A percentile compares a stretch with the other conserved stretches of the same genome.
phyloP scores from a whole-genome alignment of 441 rosid genomes.

The Bocquillonia castaneifolia region DNA sequence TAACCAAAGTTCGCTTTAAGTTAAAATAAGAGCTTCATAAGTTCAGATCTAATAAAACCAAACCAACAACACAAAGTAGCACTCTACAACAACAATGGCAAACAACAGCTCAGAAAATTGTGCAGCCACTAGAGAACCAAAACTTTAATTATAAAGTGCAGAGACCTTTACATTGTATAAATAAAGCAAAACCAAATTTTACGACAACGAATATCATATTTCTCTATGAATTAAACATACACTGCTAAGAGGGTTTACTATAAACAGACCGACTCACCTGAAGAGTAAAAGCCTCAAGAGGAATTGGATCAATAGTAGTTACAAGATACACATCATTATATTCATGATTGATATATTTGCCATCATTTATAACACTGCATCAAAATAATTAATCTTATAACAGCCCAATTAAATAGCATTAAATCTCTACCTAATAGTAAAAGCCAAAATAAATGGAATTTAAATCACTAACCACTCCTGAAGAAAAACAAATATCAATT shows the following conservation, averaged over 20 bases:
- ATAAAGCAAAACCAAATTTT: neutral
- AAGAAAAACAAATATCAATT: conserved; percentile 58
- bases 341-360: conserved; percentile 77
- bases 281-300: conserved; percentile 82
- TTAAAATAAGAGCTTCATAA: neutral
- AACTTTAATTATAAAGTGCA: neutral
- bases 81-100: neutral
- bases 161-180: neutral
- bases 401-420: neutral
- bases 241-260: too few relatives aligned
- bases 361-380: conserved; percentile 70
- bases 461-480: conserved; percentile 63
- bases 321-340: conserved; percentile 79
- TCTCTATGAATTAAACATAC: neutral
- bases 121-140: neutral
- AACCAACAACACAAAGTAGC: neutral
- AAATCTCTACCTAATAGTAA: neutral
- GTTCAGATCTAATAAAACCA: neutral
- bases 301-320: conserved; percentile 72
- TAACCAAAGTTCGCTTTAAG: neutral
- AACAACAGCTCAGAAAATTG: neutral
- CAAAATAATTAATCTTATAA: conserved; percentile 5
- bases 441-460: neutral
- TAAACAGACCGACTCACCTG: conserved; percentile 86
- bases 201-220: neutral